A percentile compares a stretch with the other conserved stretches of the same genome.
Evolutionary conservation across 1,284 basidiomycete species (phyloP).

Genomic region (Malassezia obtusa): DNA sequence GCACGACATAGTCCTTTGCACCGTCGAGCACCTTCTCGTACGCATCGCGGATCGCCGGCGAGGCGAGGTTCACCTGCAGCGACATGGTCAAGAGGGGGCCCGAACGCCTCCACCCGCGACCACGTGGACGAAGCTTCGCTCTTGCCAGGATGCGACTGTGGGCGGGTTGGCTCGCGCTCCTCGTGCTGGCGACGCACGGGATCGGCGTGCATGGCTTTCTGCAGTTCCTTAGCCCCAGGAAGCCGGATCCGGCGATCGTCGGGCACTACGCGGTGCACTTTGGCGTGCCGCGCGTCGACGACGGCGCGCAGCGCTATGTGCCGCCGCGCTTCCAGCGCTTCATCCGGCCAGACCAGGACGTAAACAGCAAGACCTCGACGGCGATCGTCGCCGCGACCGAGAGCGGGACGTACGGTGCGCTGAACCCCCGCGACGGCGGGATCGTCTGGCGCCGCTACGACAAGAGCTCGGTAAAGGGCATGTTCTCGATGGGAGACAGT

Average conservation of each 20-base stretch:
- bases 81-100: slow-evolving; percentile 31
- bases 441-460: slow-evolving; percentile 73
- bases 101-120: slow-evolving; percentile 5
- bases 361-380: slow-evolving; percentile 49
- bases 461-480: slow-evolving; percentile 55
- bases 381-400: slow-evolving; percentile 62
- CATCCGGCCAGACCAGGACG: slow-evolving; percentile 30
- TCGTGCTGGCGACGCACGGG: neutral
- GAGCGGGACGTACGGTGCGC: slow-evolving; percentile 67
- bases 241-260: slow-evolving; percentile 7
- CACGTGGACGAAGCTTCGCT: slow-evolving; percentile 2
- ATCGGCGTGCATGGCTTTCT: slow-evolving; percentile 12
- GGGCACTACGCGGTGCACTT: slow-evolving; percentile 10
- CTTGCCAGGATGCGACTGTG: slow-evolving; percentile 3
- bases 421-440: slow-evolving; percentile 63
- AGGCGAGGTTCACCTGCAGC: slow-evolving; percentile 59
- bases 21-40: slow-evolving; percentile 46
- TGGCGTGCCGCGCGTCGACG: slow-evolving; percentile 9
- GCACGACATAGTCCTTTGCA: slow-evolving; percentile 74
- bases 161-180: slow-evolving; percentile 4
- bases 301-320: slow-evolving; percentile 21
- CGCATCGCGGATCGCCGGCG: slow-evolving; percentile 53
- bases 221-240: slow-evolving; percentile 3
- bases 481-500: slow-evolving; percentile 10
- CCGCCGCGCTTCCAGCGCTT: slow-evolving; percentile 47